A percentile compares a stretch with the other conserved stretches of the same genome.
Conservation (phyloP, 192 early-diverging fungal genomes). For the Pilobolus umbonatus region DNA sequence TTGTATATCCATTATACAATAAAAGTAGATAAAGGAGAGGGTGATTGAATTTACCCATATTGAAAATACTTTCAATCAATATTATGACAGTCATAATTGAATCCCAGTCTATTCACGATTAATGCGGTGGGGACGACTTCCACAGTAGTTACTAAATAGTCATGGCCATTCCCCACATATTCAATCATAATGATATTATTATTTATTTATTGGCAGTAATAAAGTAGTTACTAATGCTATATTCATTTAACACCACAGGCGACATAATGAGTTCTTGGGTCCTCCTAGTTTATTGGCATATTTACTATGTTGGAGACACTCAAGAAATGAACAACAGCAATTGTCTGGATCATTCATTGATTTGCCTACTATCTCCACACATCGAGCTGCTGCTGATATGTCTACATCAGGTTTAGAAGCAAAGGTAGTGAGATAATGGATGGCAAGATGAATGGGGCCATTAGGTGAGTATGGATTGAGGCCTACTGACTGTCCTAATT, state of each 20-base stretch:
- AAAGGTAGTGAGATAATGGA: conserved; percentile 13
- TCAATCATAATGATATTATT: too few relatives aligned
- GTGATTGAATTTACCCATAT: too few relatives aligned
- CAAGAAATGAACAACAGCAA: conserved; percentile 9
- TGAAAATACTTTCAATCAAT: too few relatives aligned
- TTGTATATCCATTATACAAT: too few relatives aligned
- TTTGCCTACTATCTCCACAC: conserved; percentile 8
- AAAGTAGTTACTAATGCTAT: too few relatives aligned
- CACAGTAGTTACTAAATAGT: too few relatives aligned
- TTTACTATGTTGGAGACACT: not conserved
- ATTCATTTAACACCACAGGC: conserved; percentile 7
- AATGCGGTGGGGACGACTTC: too few relatives aligned
- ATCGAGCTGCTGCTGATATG: conserved; percentile 15
- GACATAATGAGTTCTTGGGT: conserved; percentile 10
- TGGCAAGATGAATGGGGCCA: conserved; percentile 14
- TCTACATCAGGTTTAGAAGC: conserved; percentile 17
- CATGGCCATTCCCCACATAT: too few relatives aligned
- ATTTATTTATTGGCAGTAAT: too few relatives aligned
- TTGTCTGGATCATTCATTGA: conserved; percentile 12
- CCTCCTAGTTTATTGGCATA: conserved; percentile 9
- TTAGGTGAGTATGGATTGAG: conserved; percentile 2
- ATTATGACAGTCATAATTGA: too few relatives aligned
- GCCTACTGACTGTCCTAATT: not conserved
- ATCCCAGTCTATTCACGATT: too few relatives aligned
- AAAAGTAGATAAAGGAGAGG: too few relatives aligned